Base-by-base conservation (phyloP, 257 asterid genomes). In the Capsicum baccatum region DNA sequence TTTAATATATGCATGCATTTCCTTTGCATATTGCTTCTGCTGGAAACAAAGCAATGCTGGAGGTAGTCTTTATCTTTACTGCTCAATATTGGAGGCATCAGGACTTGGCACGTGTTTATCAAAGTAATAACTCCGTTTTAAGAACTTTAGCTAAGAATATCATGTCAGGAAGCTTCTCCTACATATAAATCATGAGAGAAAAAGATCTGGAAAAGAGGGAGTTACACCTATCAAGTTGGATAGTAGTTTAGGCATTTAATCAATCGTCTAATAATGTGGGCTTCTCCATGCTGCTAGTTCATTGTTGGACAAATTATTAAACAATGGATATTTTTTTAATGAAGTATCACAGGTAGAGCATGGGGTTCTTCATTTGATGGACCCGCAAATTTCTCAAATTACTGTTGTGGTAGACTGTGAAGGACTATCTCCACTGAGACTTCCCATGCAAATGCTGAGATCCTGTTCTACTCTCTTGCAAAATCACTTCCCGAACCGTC, bases 271-370 rank as follows among this genome's bases (percentile, higher is more conserved):
- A 12, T 16, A 54, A 54, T 52, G 50, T 68, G 19, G 44, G 16
- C 64, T 26, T 55, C 64, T 78, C 82, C 14, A 4, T 55, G 6
- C 64, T 26, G 50, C 64, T 54, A 26, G 33, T 26, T 78, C 81
- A 78, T 21, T 26, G 64, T 14, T 26, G 48, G 69, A 55, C 62
- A 70, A 76, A 83, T 87, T 70, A 83, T 83, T 48, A 70, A 86
- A 85, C 85, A 35, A 87, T 50, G 66, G 58, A 83, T 83, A 63
- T 79, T 88, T 85, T 82, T 47, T 84, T 73, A 83, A 83, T 94
- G 95, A 83, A 97, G 99, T 97, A 60, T 97, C 99, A 85, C 99
- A 97, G 96, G 96, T 97, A 86, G 98, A 97, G 89, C 87, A 94
- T 9, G 98, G 99, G 55, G 90, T 94, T 86, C 89, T 94, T 83